Base-by-base conservation (phyloP, 257 asterid species). In the Solanum clarkiae region DNA sequence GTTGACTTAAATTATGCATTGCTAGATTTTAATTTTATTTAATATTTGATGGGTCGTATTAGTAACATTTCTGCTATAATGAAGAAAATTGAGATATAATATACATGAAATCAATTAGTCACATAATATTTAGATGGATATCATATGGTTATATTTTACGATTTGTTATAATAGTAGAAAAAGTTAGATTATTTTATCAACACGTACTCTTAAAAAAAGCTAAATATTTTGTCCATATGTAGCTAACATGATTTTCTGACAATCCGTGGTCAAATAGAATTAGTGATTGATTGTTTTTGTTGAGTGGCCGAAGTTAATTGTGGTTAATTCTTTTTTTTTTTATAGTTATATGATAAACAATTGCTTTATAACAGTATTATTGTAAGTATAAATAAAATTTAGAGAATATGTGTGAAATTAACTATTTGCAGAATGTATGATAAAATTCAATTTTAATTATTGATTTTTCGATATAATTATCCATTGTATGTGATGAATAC, bases 271-370 rank as follows among this genome's bases (percentile, higher is more conserved):
- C 32, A 29, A 29, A 2, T 29, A 29, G 32, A 29, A 29, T 29
- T 29, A 29, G 32, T 3, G 14, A 9, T 7, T 0, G 5, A n/a
- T n/a, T n/a, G 0, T n/a, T n/a, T 1, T 10, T 10, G 1, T 60
- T 60, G 4, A 60, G 66, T 2, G 71, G 2, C 15, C 15, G 14
- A 24, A 63, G 10, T 13, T 12, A 63, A 2, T 10, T 4, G 7
- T 26, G 5, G 20, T 1, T 24, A 26, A 29, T 63, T 0, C 42
- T 11, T 63, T 5, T 59, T 10, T 10, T 62, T 11, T 9, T 63
- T 63, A 26, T 13, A 26, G 8, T 63, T 16, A 13, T 63, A 63
- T 63, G 42, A 26, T 13, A 63, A 26, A 63, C 1, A 7, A 15
- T 63, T 63, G 9, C 26, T 24, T 24, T 24, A 16, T 63, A 11